Evolutionary conservation across 106 monocot species (phyloP).

Genomic region (Gastrodia elata): DNA sequence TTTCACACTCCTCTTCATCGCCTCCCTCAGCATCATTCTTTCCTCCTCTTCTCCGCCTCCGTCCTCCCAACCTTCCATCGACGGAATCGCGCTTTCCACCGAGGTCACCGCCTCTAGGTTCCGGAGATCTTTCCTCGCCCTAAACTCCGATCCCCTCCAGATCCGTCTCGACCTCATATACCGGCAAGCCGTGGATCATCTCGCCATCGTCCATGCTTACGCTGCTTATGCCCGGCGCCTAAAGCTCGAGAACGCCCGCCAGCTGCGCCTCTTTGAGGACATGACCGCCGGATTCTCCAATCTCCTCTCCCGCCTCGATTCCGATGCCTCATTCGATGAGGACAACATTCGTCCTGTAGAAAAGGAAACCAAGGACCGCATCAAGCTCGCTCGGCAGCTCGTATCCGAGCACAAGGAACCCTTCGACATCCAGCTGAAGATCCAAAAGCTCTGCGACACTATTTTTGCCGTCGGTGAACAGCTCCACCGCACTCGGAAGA

Average conservation of each 20-base stretch:
- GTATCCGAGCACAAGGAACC: constrained; percentile 68
- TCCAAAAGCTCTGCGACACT: constrained; percentile 93
- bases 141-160: constrained; percentile 34
- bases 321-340: constrained; percentile 25
- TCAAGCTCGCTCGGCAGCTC: constrained; percentile 62
- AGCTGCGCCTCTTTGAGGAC: constrained; percentile 39
- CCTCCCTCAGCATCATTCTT: constrained; percentile 20
- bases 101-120: neutral
- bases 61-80: neutral
- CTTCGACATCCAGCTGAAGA: constrained; percentile 98
- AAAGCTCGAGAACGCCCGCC: constrained; percentile 58
- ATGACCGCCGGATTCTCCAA: constrained; percentile 37
- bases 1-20: constrained; percentile 36
- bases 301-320: constrained; percentile 33
- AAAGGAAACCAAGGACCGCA: constrained; percentile 72
- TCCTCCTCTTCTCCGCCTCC: constrained; percentile 4
- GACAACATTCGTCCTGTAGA: constrained; percentile 49
- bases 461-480: constrained; percentile 82
- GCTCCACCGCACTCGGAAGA: constrained; percentile 52
- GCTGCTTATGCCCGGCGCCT: constrained; percentile 61
- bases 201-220: constrained; percentile 68
- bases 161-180: constrained; percentile 46
- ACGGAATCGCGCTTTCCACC: neutral
- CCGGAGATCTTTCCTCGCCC: constrained; percentile 29
- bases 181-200: constrained; percentile 68